Base-by-base conservation (phyloP, 495 filamentous ascomycete genomes). In the Penicillium bialowiezense region DNA sequence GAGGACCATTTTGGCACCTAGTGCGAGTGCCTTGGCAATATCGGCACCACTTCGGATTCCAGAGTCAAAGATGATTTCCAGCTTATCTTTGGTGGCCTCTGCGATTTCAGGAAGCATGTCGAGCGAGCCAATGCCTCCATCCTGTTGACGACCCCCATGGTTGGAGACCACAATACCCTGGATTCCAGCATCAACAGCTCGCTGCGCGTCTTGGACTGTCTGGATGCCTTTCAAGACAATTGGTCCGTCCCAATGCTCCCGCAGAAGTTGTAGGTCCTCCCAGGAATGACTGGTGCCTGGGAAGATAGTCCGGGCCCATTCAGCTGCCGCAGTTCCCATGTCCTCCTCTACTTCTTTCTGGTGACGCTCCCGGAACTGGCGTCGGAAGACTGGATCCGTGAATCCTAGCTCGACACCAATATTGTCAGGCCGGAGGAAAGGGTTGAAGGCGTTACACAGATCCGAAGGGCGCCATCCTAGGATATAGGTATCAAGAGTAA, bases 401-500 rank as follows among this genome's bases (percentile, higher is more conserved):
- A 84, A 71, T 1, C 78, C 81, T 2, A 82, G 49, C 40, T 77
- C 72, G 0, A 74, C 71, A 20, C 78, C 76, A 10, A 71, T 68
- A 5, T 53, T 45, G 54, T 84, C 81, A 5, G 69, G 61, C 47
- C 54, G 63, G 7, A 77, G 50, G 56, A 83, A 78, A 18, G 80
- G 77, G 6, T 76, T 54, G 37, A 74, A 82, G 14, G 62, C 80
- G 13, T 73, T 68, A 39, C 80, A 74, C 7, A 85, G 65, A 56
- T 86, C 84, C 2, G 56, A 58, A 0, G 80, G 83, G 14, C 84
- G 65, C 81, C 82, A 85, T 10, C 72, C 67, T 26, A 85, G 63
- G 7, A 68, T 70, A 43, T 71, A 81, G 1, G 80, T 84, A 61
- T 88, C 84, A 0, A 87, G 69, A 1, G 84, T 87, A 0, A 88